Percentiles rank a stretch among this genome's conserved stretches.
phyloP scores from a whole-genome alignment of 1,284 basidiomycete species.

The Pseudozyma flocculosa region DNA sequence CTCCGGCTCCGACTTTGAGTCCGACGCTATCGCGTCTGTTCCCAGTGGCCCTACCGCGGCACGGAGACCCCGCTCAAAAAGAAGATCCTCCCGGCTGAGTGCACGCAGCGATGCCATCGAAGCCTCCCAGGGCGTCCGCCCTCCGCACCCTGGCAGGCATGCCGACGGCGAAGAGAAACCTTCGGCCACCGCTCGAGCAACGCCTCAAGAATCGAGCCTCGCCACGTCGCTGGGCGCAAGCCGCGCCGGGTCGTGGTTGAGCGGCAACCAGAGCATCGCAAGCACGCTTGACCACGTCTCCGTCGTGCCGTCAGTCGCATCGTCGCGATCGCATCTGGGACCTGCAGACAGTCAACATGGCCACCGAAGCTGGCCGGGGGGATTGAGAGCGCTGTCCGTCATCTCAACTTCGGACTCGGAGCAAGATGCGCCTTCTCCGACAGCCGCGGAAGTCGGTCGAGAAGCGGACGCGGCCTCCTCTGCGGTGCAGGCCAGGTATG shows the following conservation, averaged over 20 bases:
- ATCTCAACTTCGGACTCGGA: conserved; percentile 27
- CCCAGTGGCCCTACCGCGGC: conserved; percentile 18
- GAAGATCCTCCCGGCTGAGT: conserved; percentile 16
- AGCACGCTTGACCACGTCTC: conserved; percentile 12
- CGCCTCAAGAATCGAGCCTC: too few species aligned
- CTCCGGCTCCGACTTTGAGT: conserved; percentile 34
- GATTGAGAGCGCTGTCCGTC: conserved; percentile 4
- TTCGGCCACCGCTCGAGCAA: too few species aligned
- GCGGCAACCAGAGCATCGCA: conserved; percentile 2
- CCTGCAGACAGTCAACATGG: neutral
- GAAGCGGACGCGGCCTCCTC: neutral
- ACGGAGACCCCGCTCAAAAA: conserved; percentile 4
- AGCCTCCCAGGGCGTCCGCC: too few species aligned
- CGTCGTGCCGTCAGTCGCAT: too few species aligned
- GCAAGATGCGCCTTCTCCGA: conserved; percentile 4
- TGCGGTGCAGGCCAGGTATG: conserved; percentile 1
- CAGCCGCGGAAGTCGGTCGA: neutral
- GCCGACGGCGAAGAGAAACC: too few species aligned
- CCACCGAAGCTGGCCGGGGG: neutral
- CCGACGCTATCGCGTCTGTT: conserved; percentile 18
- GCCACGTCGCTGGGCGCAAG: neutral
- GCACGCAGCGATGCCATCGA: conserved; percentile 1
- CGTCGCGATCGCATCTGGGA: too few species aligned
- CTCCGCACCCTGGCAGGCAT: too few species aligned
- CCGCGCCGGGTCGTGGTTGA: conserved; percentile 18